Evolutionary conservation across 2,329 filamentous ascomycete species (phyloP).

Genomic region (Beauveria pseudobassiana): DNA sequence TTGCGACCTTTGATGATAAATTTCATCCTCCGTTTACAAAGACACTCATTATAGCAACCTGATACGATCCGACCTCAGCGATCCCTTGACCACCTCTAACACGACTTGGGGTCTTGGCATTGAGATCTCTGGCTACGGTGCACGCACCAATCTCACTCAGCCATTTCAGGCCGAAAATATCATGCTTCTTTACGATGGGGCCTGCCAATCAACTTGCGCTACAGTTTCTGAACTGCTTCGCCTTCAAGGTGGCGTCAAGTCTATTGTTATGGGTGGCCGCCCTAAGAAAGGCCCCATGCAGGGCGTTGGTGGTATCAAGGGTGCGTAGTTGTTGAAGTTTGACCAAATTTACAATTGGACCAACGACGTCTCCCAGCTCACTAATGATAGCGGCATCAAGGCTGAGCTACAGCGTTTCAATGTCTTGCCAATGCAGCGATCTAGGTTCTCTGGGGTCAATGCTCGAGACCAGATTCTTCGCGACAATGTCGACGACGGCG

Average conservation of each 20-base stretch:
- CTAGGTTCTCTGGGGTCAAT: conserved; percentile 27
- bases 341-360: neutral
- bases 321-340: conserved; percentile 20
- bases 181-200: conserved; percentile 18
- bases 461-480: conserved; percentile 30
- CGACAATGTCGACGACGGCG: conserved; percentile 14
- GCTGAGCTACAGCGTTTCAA: conserved; percentile 14
- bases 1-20: conserved; percentile 39
- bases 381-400: conserved; percentile 6
- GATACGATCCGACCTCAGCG: conserved; percentile 44
- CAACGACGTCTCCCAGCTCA: neutral
- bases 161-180: conserved; percentile 29
- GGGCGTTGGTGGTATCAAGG: conserved; percentile 52
- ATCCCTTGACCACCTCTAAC: conserved; percentile 34
- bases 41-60: conserved; percentile 47
- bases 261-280: conserved; percentile 51
- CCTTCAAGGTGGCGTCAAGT: conserved; percentile 42
- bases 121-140: conserved; percentile 40
- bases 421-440: neutral
- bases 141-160: conserved; percentile 25
- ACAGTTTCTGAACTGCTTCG: conserved; percentile 25
- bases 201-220: conserved; percentile 24
- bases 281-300: conserved; percentile 46
- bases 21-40: conserved; percentile 32
- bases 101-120: conserved; percentile 25